Evolutionary conservation across 345 rosid species (phyloP), one percentile per base, ranked within the genome.

Genomic region (Gossypium stocksii): DNA sequence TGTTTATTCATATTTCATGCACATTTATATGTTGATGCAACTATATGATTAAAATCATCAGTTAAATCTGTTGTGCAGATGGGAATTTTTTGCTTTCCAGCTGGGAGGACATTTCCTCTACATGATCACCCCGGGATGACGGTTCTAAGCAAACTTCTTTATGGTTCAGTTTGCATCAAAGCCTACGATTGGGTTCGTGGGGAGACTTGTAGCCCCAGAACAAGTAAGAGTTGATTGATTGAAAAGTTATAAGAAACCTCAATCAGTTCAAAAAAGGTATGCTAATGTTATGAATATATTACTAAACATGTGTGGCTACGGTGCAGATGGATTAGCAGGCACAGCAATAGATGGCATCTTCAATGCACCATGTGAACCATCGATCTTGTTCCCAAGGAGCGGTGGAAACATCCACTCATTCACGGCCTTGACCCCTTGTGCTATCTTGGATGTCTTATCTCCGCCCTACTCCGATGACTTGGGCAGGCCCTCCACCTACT

Each of bases 121-220:
- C 89, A 86, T 71, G 84, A 86, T 74, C 89, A 84, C 64, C 87
- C 85, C 8, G 85, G 81, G 27, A 84, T 84, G 87, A 86, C 86
- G 0, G 89, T 86, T 19, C 76, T 86, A n/a, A 82, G 83, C 87
- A 86, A 81, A 77, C 79, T 86, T 7, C 78, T 86, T 34, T 86
- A 82, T 46, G 89, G 89, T 12, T 80, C 89, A n/a, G 23, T 82
- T 68, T 64, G 79, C 41, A 73, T 83, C 38, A 82, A 81, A 74
- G 81, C 87, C 8, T 84, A 82, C 51, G 87, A 86, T 43, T 86
- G 87, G 89, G 70, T 82, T 52, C 65, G 65, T 49, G 61, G 65
- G 9, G 81, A 74, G 3, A 56, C 29, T 22, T 79, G 62, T 7
- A 60, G 71, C 38, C 61, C 46, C 49, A 41, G 79, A 73, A 64